phyloP scores from a whole-genome alignment of 495 filamentous ascomycete species.

The Penicillium lagena region DNA sequence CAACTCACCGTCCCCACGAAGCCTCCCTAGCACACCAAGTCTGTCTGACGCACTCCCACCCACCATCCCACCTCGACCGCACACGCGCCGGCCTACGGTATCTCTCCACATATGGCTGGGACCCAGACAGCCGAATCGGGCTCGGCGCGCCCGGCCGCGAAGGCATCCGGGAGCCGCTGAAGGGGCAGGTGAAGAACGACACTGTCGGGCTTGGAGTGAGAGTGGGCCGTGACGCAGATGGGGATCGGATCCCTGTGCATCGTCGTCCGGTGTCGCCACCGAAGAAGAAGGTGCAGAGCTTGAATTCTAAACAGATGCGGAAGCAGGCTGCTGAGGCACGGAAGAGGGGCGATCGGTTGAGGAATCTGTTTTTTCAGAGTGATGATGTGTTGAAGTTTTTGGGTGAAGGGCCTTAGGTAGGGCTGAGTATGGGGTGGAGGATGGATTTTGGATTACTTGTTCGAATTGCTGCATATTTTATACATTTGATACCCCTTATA shows the following conservation, averaged over 20 bases:
- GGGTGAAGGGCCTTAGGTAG: constrained; percentile 26
- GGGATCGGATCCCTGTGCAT: constrained; percentile 9
- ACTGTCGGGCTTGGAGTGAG: constrained; percentile 70
- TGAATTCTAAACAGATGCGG: constrained; percentile 65
- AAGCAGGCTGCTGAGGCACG: constrained; percentile 53
- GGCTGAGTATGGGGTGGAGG: background rate
- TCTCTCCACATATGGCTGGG: constrained; percentile 77
- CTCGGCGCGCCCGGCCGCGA: constrained; percentile 61
- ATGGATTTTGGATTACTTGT: background rate
- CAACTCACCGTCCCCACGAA: constrained; percentile 46
- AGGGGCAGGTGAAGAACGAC: constrained; percentile 64
- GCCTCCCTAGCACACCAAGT: constrained; percentile 76
- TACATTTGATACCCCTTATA: too few relatives aligned
- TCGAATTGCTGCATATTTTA: too few relatives aligned
- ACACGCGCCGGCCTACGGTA: constrained; percentile 66
- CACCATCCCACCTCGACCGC: constrained; percentile 80
- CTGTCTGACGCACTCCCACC: constrained; percentile 71
- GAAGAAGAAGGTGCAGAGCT: constrained; percentile 46
- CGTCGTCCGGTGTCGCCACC: constrained; percentile 12
- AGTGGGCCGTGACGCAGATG: constrained; percentile 19
- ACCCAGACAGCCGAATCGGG: constrained; percentile 71
- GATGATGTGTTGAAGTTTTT: constrained; percentile 71
- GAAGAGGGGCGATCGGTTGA: constrained; percentile 55
- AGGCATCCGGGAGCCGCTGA: constrained; percentile 72
- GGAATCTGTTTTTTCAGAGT: constrained; percentile 61